Evolutionary conservation across 371 early-diverging fungal species (phyloP).

Genomic region (Rhizopus microsporus): DNA sequence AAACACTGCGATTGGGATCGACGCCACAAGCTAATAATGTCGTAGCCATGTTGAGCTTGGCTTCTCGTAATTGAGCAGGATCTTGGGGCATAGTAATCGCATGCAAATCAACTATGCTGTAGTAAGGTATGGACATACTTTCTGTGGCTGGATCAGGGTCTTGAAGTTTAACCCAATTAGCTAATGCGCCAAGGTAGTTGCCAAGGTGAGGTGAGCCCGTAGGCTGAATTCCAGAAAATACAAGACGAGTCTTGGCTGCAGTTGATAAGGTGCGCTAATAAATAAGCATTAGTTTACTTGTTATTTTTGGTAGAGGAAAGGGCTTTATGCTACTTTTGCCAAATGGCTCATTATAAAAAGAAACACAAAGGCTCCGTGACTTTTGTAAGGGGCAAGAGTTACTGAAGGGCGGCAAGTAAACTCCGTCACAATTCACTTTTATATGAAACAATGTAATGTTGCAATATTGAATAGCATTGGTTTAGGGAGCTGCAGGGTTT

Average conservation of each 20-base stretch:
- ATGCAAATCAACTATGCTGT: slow-evolving; percentile 89
- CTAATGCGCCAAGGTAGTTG: slow-evolving; percentile 92
- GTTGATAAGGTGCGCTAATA: slow-evolving; percentile 25
- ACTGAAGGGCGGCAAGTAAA: no score
- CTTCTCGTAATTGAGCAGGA: slow-evolving; percentile 62
- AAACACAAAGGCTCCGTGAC: no score
- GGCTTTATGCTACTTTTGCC: background rate
- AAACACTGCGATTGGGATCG: slow-evolving; percentile 69
- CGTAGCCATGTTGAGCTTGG: slow-evolving; percentile 70
- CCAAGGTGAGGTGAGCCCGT: slow-evolving; percentile 94
- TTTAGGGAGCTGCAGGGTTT: no score
- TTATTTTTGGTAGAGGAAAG: background rate
- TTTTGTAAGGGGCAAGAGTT: no score
- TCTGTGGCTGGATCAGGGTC: slow-evolving; percentile 40
- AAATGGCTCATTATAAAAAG: no score
- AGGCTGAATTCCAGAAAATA: slow-evolving; percentile 92
- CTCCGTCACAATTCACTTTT: no score
- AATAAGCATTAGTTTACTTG: no score
- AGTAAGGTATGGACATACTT: slow-evolving; percentile 47
- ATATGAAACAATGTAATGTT: no score
- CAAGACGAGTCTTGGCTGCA: slow-evolving; percentile 20
- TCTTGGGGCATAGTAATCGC: slow-evolving; percentile 86
- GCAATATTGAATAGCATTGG: no score
- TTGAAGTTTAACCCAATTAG: slow-evolving; percentile 85
- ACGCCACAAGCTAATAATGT: slow-evolving; percentile 87